Base-by-base conservation (phyloP, 1,139 yeast species). In the Yamadazyma triangularis region DNA sequence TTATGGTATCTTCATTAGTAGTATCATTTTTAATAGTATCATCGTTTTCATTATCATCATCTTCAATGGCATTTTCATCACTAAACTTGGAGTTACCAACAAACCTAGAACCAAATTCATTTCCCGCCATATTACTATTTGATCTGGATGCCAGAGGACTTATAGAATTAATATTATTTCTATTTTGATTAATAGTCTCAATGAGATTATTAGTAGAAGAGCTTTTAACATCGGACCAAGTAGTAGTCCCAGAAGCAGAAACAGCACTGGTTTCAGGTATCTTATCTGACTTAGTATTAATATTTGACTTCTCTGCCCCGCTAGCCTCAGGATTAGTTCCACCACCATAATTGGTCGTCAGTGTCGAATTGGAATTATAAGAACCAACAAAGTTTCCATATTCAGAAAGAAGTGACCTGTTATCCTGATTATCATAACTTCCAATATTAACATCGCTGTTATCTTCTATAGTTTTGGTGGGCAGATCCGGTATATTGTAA, bases 321-420 rank as follows among this genome's bases (percentile, higher is more conserved):
- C 36, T 36, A 10, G 40, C 42, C 4, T 39, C 38, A 7, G 20
- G 6, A 16, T 26, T 23, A 9, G 30, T 33, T 9, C 38, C 38
- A 2, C 51, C 57, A 15, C 68, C 71, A 42, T 59, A 64, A 33
- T 64, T 57, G 1, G 70, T 62, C 5, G 65, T 60, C 58, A 58
- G 64, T 1, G 71, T 64, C 2, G 71, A 64, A 40, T 63, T 66
- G 2, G 73, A 65, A 36, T 64, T 67, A 38, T 53, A 66, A 0
- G 73, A 67, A 2, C 72, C 73, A 13, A 60, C 67, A 29, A 65
- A 49, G 32, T 65, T 64, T 8, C 64, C 73, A 25, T 65, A 44
- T 21, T 66, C 73, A 1, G 71, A 64, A 43, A 54, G 58, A 8
- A 63, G 49, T 2, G 71, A 64, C 32, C 58, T 59, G 8, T 41